These are phyloP conservation scores for Paracoccidioides brasiliensis DNA, from an alignment of 2,329 filamentous ascomycete genomes.

Conservation along the genomic window DNA sequence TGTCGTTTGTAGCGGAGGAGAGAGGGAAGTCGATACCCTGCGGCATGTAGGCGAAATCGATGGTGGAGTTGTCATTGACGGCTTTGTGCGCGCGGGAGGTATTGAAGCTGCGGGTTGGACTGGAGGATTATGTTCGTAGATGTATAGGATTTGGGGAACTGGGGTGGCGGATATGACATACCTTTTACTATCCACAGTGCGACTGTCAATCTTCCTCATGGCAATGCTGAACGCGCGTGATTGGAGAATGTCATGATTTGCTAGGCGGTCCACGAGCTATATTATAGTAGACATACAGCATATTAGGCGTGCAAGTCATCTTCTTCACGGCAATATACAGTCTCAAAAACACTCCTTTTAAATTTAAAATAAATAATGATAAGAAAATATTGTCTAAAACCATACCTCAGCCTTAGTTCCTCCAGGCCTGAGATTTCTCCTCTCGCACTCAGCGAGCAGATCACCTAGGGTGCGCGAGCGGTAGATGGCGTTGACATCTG, in stretches of 20 bases:
- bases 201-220: conserved; percentile 36
- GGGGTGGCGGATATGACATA: not conserved
- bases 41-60: conserved; percentile 52
- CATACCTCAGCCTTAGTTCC: conserved; percentile 40
- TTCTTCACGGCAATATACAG: not conserved
- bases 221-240: conserved; percentile 44
- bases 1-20: conserved; percentile 19
- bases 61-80: conserved; percentile 45
- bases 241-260: conserved; percentile 40
- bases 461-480: conserved; percentile 39
- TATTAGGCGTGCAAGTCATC: not conserved
- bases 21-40: conserved; percentile 30
- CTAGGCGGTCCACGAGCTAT: conserved; percentile 40
- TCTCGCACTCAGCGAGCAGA: conserved; percentile 39
- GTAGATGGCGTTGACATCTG: conserved; percentile 40
- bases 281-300: not conserved
- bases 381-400: not conserved
- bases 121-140: not conserved
- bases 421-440: conserved; percentile 33
- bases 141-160: not conserved
- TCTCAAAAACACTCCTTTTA: too few relatives aligned
- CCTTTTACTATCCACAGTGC: conserved; percentile 20
- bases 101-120: conserved; percentile 44
- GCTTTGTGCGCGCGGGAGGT: conserved; percentile 45
- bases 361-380: not conserved